phyloP scores from a whole-genome alignment of 2,329 filamentous ascomycete species.

The Xylaria sp. region DNA sequence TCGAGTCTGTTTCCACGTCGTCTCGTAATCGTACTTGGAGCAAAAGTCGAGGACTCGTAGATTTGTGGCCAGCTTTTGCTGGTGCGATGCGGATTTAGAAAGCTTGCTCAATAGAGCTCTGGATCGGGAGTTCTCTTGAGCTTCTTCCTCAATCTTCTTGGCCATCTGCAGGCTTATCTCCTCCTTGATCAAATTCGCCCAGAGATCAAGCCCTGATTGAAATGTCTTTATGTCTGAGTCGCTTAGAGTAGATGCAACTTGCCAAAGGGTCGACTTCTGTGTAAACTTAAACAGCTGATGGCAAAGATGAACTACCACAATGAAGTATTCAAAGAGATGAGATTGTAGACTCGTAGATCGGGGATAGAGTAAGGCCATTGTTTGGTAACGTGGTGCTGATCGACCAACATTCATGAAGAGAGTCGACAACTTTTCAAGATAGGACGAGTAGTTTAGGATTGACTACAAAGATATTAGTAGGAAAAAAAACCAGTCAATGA shows the following conservation, averaged over 20 bases:
- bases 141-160: too few relatives aligned
- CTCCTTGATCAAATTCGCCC: too few relatives aligned
- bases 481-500: slow-evolving; percentile 17
- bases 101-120: neutral
- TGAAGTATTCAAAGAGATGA: slow-evolving; percentile 49
- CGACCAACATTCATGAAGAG: slow-evolving; percentile 50
- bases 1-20: slow-evolving; percentile 48
- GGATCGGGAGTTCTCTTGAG: slow-evolving; percentile 7
- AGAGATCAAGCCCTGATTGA: too few relatives aligned
- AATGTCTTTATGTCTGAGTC: too few relatives aligned
- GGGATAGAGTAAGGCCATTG: slow-evolving; percentile 47
- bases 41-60: slow-evolving; percentile 45
- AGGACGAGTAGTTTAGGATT: slow-evolving; percentile 40
- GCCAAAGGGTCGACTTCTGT: too few relatives aligned
- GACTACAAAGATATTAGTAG: slow-evolving; percentile 32
- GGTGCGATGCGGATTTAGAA: neutral
- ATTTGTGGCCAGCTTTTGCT: slow-evolving; percentile 14
- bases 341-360: slow-evolving; percentile 45
- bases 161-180: too few relatives aligned
- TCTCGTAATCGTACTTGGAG: slow-evolving; percentile 49
- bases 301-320: slow-evolving; percentile 48
- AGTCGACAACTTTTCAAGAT: slow-evolving; percentile 47
- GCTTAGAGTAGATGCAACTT: too few relatives aligned
- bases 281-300: slow-evolving; percentile 21
- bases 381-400: slow-evolving; percentile 47